Percentiles rank a stretch among this genome's conserved stretches.
Conservation (phyloP, 2,329 filamentous ascomycete species). For the Talaromyces sp. region DNA sequence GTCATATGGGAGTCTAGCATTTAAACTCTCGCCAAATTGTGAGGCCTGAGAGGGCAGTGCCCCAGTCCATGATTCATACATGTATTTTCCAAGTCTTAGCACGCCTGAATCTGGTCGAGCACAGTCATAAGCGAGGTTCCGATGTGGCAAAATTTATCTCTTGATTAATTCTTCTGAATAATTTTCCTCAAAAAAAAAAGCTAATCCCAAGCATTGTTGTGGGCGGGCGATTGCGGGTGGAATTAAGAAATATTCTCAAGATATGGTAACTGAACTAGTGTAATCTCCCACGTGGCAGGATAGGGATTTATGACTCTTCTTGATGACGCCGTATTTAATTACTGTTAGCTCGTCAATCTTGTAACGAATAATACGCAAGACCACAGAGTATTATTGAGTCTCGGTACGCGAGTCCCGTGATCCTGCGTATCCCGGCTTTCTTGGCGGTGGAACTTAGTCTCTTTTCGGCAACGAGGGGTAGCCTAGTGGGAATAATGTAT, state of each 20-base stretch:
- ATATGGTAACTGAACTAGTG: neutral
- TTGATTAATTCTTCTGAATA: too few species aligned
- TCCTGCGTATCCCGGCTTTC: neutral
- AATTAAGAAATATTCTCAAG: neutral
- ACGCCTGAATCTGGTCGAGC: neutral
- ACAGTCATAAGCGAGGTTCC: neutral
- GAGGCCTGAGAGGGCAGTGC: neutral
- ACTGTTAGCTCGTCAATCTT: too few species aligned
- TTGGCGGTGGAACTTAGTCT: neutral
- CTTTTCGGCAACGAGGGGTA: neutral
- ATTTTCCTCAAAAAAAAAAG: too few species aligned
- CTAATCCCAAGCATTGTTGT: too few species aligned
- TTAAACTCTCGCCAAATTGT: neutral
- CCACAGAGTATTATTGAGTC: too few species aligned
- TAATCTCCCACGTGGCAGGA: neutral
- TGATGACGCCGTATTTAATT: neutral
- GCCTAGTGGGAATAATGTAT: neutral
- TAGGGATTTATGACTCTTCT: too few species aligned
- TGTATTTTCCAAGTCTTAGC: too few species aligned
- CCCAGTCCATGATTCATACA: neutral
- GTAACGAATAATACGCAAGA: neutral
- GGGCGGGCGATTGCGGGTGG: neutral
- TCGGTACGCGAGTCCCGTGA: neutral
- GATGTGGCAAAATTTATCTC: neutral
- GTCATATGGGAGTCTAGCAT: neutral